Evolutionary conservation across 495 filamentous ascomycete species (phyloP).

Genomic region (Clavariopsis aquatica): DNA sequence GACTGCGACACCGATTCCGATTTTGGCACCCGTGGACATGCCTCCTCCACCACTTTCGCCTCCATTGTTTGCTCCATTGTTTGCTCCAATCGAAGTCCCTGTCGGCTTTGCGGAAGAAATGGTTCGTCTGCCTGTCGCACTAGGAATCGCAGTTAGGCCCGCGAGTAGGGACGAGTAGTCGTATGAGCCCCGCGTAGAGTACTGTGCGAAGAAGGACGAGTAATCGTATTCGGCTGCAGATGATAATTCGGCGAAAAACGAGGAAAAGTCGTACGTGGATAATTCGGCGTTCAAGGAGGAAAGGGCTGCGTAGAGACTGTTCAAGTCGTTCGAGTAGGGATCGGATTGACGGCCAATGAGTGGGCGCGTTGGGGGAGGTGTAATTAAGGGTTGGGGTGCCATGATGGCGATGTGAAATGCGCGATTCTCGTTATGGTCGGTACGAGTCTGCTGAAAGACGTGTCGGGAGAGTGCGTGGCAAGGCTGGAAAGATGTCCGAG

Average conservation of each 20-base stretch:
- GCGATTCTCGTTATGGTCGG: background rate
- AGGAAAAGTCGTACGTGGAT: background rate
- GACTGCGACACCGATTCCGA: slow-evolving; percentile 29
- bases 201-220: slow-evolving; percentile 5
- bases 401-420: slow-evolving; percentile 8
- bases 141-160: background rate
- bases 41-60: slow-evolving; percentile 12
- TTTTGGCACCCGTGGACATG: slow-evolving; percentile 25
- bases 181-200: background rate
- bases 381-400: slow-evolving; percentile 19
- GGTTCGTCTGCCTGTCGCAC: background rate
- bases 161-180: slow-evolving; percentile 5
- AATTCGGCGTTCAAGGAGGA: slow-evolving; percentile 4
- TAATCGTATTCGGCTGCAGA: background rate
- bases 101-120: background rate
- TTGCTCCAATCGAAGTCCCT: background rate
- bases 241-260: background rate
- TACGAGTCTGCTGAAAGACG: background rate
- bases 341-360: slow-evolving; percentile 18
- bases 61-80: background rate
- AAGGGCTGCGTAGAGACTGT: slow-evolving; percentile 6
- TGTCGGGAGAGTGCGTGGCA: background rate
- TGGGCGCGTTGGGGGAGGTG: slow-evolving; percentile 1
- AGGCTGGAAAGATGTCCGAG: background rate
- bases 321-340: too few species aligned